These are phyloP conservation scores for Murraya paniculata DNA, from an alignment of 345 rosid species.

Conservation along the genomic window DNA sequence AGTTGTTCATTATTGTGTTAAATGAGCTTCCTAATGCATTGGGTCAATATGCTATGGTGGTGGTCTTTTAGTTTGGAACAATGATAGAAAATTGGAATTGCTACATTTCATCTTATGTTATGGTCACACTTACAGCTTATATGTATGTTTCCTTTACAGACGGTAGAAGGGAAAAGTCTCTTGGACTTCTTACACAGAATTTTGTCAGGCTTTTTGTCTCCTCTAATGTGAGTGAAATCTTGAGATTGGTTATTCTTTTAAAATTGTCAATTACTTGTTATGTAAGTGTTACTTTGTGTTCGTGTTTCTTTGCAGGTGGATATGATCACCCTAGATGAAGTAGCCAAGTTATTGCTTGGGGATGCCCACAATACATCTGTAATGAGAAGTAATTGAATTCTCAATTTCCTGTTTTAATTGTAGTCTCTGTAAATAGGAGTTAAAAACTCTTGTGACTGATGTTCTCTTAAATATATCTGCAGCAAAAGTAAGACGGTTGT, in stretches of 20 bases:
- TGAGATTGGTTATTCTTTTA: not conserved
- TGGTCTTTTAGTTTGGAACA: not conserved
- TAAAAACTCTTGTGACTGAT: constrained; percentile 11
- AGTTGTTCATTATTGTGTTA: not conserved
- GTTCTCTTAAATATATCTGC: constrained; percentile 20
- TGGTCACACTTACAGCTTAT: not conserved
- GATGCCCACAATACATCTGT: constrained; percentile 65
- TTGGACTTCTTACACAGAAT: constrained; percentile 84
- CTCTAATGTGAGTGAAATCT: constrained; percentile 54
- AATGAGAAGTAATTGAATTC: constrained; percentile 62
- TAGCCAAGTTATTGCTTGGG: constrained; percentile 74
- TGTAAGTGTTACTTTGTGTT: constrained; percentile 3
- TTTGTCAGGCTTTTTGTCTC: constrained; percentile 85
- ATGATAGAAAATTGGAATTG: not conserved
- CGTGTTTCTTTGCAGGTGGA: constrained; percentile 38
- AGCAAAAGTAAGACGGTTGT: constrained; percentile 92
- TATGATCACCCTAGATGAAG: constrained; percentile 78
- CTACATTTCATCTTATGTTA: not conserved
- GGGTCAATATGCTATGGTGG: not conserved
- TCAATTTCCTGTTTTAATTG: not conserved
- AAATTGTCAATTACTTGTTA: not conserved
- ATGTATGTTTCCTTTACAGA: constrained; percentile 38
- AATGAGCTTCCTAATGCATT: too few relatives aligned
- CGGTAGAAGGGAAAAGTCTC: constrained; percentile 77
- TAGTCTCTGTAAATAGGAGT: not conserved